phyloP scores from a whole-genome alignment of 139 green algal genomes.

The Parachlorella kessleri region DNA sequence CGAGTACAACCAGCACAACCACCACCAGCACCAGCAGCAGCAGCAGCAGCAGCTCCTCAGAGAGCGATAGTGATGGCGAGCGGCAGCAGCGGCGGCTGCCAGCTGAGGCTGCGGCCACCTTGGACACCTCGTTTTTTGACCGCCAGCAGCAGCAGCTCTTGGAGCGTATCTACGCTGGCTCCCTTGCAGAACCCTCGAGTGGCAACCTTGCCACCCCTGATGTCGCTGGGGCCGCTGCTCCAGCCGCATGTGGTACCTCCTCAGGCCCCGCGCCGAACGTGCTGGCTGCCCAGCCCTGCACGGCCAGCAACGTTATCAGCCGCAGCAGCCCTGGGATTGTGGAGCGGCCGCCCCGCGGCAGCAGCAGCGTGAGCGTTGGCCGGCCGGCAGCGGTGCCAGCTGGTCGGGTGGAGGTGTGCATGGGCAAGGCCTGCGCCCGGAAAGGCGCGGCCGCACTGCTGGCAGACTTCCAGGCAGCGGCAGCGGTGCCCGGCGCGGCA shows the following conservation, averaged over 20 bases:
- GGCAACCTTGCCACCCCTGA: background rate
- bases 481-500: background rate
- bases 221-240: background rate
- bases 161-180: background rate
- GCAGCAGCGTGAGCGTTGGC: background rate
- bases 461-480: background rate
- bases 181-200: too few relatives aligned
- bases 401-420: background rate
- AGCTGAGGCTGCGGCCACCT: too few relatives aligned
- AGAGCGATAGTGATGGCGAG: background rate
- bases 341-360: background rate
- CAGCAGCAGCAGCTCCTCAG: background rate
- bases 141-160: background rate
- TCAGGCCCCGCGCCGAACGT: too few relatives aligned
- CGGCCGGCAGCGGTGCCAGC: background rate
- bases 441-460: background rate
- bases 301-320: background rate
- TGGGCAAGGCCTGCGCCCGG: background rate
- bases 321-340: background rate
- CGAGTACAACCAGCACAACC: too few relatives aligned
- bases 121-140: too few relatives aligned
- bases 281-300: too few relatives aligned
- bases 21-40: background rate
- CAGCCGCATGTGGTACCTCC: background rate
- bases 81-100: background rate